These are phyloP conservation scores for Sporothrix humicola DNA, from an alignment of 2,329 filamentous ascomycete species.

Conservation along the genomic window DNA sequence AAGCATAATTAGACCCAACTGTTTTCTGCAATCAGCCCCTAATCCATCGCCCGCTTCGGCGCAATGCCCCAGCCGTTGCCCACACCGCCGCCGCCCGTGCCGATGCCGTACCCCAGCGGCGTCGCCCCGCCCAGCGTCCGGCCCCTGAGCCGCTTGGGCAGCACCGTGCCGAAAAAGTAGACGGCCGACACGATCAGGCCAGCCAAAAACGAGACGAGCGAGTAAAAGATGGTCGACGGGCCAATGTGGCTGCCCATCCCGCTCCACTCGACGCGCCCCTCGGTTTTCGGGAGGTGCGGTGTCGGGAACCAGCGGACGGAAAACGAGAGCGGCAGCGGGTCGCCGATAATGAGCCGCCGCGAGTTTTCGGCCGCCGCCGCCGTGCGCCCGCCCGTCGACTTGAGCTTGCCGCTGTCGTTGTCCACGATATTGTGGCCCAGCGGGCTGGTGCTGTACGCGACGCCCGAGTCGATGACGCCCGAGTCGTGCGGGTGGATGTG, in stretches of 20 bases:
- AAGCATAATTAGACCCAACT: not conserved
- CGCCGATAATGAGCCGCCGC: conserved; percentile 81
- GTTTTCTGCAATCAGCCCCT: not conserved
- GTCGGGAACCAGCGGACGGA: conserved; percentile 87
- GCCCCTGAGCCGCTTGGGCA: conserved; percentile 60
- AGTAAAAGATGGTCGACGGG: conserved; percentile 68
- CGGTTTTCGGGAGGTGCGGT: conserved; percentile 70
- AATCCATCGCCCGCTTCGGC: conserved; percentile 53
- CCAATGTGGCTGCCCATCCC: conserved; percentile 69
- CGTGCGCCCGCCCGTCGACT: conserved; percentile 20
- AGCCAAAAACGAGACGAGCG: conserved; percentile 62
- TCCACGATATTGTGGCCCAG: conserved; percentile 59
- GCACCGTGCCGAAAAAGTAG: conserved; percentile 65
- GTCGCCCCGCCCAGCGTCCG: conserved; percentile 62
- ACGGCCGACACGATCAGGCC: conserved; percentile 60
- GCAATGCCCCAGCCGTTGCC: conserved; percentile 66
- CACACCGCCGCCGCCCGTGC: conserved; percentile 51
- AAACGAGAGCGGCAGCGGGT: conserved; percentile 78
- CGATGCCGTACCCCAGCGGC: conserved; percentile 61
- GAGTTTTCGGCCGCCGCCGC: conserved; percentile 40
- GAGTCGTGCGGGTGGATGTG: conserved; percentile 68
- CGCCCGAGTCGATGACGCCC: conserved; percentile 83
- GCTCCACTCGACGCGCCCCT: conserved; percentile 68
- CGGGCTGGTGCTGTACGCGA: conserved; percentile 83
- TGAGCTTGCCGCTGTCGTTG: conserved; percentile 16